Base-by-base conservation (phyloP, 371 early-diverging fungal species). In the Batkoa obscura region DNA sequence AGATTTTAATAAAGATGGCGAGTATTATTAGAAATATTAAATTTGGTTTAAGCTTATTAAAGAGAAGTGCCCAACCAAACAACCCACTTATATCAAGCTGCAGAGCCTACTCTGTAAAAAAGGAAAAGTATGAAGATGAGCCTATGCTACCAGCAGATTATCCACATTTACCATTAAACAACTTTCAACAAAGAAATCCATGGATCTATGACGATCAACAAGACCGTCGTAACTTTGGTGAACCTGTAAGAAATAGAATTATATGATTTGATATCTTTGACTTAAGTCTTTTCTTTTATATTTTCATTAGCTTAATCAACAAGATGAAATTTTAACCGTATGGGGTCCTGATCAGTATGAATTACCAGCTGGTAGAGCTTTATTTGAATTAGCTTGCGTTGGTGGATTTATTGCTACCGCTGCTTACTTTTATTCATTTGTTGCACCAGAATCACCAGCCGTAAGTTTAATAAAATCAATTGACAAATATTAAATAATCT, bases 131-230 rank as follows among this genome's bases (percentile, higher is more conserved):
- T 23, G 37, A 36, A 6, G 39, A 6, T 17, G 53, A 53, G 5
- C 53, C 53, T 53, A 34, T 36, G 37, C 33, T 53, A 10, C 53
- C 53, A 30, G 42, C 15, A 31, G 37, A 53, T 53, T 53, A 53
- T 36, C 53, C 53, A 4, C n/a, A 42, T 41, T 42, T 53, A 53
- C 42, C 53, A 10, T 5, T 6, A 41, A 43, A 36, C 31, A n/a
- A 53, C 32, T 5, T 6, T 41, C 53, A 53, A 43, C 43, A 17
- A 23, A 53, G 37, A 53, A 53, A 53, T 32, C 53, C 53, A 31
- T 53, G 53, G 53, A 34, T 36, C 12, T 53, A 53, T 23, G 37
- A 53, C n/a, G 53, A 53, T 32, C 53, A 53, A 41, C 53, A 53
- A 32, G 43, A 43, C 31, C 53, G 53, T 43, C 53, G 53, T 53